phyloP scores from a whole-genome alignment of 73 alveolate species.

The Symbiodinium pilosum region DNA sequence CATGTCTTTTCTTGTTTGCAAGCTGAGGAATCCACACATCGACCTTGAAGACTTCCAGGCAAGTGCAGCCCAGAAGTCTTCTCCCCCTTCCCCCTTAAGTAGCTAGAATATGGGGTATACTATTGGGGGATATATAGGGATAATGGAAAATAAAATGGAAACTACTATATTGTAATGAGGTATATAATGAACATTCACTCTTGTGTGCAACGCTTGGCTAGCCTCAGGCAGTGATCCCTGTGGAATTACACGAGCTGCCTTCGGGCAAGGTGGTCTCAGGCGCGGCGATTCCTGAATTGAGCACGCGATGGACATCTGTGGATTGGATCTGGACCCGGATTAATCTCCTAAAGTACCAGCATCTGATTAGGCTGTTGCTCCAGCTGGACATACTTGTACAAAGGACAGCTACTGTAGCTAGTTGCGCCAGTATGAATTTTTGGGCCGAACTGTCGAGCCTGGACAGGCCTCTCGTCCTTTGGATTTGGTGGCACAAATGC shows the following conservation, averaged over 20 bases:
- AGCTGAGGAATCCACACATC: constrained; percentile 89
- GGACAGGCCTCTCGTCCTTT: constrained; percentile 90
- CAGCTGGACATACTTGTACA: too few species aligned
- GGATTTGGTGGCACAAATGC: constrained; percentile 94
- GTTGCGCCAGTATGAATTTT: neutral
- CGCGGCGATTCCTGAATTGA: too few species aligned
- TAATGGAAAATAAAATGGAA: too few species aligned
- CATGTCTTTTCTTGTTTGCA: too few species aligned
- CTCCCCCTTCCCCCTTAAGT: too few species aligned
- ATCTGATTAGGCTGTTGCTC: too few species aligned
- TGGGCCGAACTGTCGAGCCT: neutral
- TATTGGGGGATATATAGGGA: too few species aligned
- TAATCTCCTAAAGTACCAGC: neutral
- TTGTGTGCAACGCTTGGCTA: constrained; percentile 17
- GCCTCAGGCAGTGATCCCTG: constrained; percentile 60
- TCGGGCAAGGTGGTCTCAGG: constrained; percentile 73
- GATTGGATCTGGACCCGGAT: neutral
- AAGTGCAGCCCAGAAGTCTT: too few species aligned
- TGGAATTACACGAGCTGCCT: constrained; percentile 85
- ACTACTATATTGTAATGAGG: too few species aligned
- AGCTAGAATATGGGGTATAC: too few species aligned
- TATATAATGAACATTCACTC: neutral
- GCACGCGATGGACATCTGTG: too few species aligned
- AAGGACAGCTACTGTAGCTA: too few species aligned
- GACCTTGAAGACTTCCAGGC: constrained; percentile 74